A percentile compares a stretch with the other conserved stretches of the same genome.
Conservation (phyloP, 495 filamentous ascomycete species). For the Penicillium argentinense region DNA sequence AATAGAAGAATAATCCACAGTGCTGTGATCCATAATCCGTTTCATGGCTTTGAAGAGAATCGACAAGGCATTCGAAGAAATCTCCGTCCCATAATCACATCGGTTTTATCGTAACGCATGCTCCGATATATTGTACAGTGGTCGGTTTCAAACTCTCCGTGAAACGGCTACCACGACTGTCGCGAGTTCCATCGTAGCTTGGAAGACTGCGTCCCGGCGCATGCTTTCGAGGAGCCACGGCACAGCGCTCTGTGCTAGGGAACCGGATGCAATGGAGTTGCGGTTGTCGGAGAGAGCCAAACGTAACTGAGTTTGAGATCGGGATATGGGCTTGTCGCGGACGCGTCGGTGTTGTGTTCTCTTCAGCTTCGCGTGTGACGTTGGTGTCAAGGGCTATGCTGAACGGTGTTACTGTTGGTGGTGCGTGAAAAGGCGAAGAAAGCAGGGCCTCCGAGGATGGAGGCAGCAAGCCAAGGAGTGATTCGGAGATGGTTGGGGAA, state of each 20-base stretch:
- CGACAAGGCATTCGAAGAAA: constrained; percentile 4
- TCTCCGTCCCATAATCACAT: constrained; percentile 17
- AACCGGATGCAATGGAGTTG: constrained; percentile 21
- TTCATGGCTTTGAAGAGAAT: too few species aligned
- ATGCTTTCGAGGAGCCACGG: constrained; percentile 35
- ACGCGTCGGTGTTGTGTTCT: constrained; percentile 35
- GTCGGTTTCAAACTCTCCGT: constrained; percentile 41
- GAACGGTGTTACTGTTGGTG: constrained; percentile 35
- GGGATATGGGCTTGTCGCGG: constrained; percentile 53
- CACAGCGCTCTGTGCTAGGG: constrained; percentile 25
- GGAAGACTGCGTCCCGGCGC: constrained; percentile 54
- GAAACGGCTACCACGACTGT: constrained; percentile 56
- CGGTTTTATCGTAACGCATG: constrained; percentile 24
- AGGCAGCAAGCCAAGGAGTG: constrained; percentile 11
- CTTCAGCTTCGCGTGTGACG: constrained; percentile 37
- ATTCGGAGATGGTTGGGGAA: constrained; percentile 18
- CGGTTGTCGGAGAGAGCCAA: constrained; percentile 24
- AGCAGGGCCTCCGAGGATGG: constrained; percentile 15
- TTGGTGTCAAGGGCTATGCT: constrained; percentile 39
- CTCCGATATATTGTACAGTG: constrained; percentile 20
- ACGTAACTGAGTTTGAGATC: constrained; percentile 40
- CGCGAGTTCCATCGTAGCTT: constrained; percentile 53
- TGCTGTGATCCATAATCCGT: too few species aligned
- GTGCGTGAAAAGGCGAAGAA: constrained; percentile 27
- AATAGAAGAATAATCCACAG: not conserved